Base-by-base conservation (phyloP, 176 grass and related monocot genomes). In the Oryza glumipatula region DNA sequence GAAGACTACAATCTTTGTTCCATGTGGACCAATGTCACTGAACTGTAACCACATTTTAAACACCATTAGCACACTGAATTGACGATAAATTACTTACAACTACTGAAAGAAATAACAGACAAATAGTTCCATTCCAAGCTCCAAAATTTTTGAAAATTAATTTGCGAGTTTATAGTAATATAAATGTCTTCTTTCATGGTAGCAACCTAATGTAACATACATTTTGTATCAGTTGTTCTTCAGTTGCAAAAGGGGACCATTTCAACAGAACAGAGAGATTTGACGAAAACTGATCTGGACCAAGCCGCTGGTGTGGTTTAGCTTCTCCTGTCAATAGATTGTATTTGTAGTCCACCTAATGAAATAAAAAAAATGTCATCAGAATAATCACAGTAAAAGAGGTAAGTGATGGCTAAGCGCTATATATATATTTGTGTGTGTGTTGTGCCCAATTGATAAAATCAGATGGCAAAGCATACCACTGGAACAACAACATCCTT, bases 1-100 rank as follows among this genome's bases (percentile, higher is more conserved):
- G 80, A 87, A 94, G 16, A 97, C 90, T 64, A 94, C 82, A 90
- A 97, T 90, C 85, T 92, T 97, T 71, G 94, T 94, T 17, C 94
- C 94, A 87, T 92, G 90, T 71, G 80, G 73, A 36, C 94, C 92
- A 77, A 97, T 94, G 46, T 92, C 87, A 49, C 71, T 45, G 77
- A 97, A 97, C 94, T 97, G 89, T 85, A 79, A 68, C 16, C 56
- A 88, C 24, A 80, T 43, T 17, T 23, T 3, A 79, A 81, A 90
- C 23, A 88, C 32, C 63, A 83, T 82, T 76, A 89, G 67, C 7
- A 81, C 32, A 77, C 8, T 41, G 9, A 63, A 63, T 23, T 63
- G 21, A 61, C 6, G 5, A 56, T 61, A 61, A 61, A 22, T 61
- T 61, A 61, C 56, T 22, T 22, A 61, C 6, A 3, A 56, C 16